A percentile compares a stretch with the other conserved stretches of the same genome.
phyloP scores from a whole-genome alignment of 1,139 yeast species.

The Candida sp. region DNA sequence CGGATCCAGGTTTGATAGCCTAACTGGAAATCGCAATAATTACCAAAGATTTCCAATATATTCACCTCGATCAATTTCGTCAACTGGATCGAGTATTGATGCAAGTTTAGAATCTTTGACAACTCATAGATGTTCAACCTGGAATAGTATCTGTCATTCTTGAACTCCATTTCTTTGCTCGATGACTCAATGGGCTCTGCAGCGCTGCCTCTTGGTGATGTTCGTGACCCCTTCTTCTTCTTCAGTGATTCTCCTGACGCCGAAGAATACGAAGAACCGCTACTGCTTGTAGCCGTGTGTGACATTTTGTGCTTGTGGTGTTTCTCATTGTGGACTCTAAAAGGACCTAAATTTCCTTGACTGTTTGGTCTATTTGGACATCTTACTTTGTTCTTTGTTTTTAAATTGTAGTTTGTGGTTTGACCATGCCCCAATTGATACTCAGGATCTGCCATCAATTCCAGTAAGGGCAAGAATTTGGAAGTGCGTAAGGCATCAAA shows the following conservation, averaged over 20 bases:
- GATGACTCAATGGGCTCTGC: neutral
- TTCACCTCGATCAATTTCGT: conserved; percentile 52
- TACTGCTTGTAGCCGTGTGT: neutral
- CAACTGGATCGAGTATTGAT: conserved; percentile 24
- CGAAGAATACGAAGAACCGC: neutral
- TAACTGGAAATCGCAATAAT: conserved; percentile 65
- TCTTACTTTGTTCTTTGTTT: conserved; percentile 2
- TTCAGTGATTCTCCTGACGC: neutral
- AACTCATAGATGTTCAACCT: conserved; percentile 33
- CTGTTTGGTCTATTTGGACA: conserved; percentile 13
- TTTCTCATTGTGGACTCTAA: conserved; percentile 2
- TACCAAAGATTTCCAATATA: conserved; percentile 59
- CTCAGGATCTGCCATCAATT: conserved; percentile 7
- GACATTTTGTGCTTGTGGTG: neutral
- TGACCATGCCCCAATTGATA: conserved; percentile 12
- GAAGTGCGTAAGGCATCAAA: conserved; percentile 10
- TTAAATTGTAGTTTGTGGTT: conserved; percentile 8
- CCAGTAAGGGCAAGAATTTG: conserved; percentile 14
- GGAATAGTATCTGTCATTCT: conserved; percentile 26
- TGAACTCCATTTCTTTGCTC: conserved; percentile 7
- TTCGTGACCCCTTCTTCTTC: neutral
- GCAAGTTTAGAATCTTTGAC: conserved; percentile 26
- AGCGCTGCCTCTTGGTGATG: neutral
- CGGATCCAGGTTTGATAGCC: conserved; percentile 86
- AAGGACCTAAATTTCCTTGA: conserved; percentile 6